Conservation (phyloP, 2,329 filamentous ascomycete species). For the Cladosporium sp. region DNA sequence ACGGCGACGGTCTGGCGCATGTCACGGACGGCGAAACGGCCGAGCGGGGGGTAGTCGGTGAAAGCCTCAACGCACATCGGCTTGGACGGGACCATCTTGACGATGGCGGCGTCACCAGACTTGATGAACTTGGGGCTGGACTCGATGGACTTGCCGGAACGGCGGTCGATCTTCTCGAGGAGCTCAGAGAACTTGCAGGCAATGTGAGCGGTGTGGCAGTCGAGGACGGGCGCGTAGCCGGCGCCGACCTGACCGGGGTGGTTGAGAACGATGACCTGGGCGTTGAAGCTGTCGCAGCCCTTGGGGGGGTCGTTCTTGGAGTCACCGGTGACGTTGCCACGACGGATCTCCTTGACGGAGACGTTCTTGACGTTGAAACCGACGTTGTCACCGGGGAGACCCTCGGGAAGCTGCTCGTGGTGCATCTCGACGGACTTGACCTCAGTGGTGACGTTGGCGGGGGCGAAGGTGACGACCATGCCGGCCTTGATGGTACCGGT, state of each 20-base stretch:
- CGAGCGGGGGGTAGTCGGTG: constrained; percentile 98
- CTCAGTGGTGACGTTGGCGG: constrained; percentile 99
- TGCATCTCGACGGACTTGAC: constrained; percentile 99
- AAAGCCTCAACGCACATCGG: constrained; percentile 99
- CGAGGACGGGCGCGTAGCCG: constrained; percentile 97
- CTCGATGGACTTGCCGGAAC: constrained; percentile 98
- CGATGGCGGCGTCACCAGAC: constrained; percentile 99
- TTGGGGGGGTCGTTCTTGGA: constrained; percentile 98
- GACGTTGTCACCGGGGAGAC: constrained; percentile 99
- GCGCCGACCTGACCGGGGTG: constrained; percentile 99
- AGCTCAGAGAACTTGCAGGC: constrained; percentile 99
- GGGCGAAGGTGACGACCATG: constrained; percentile 98
- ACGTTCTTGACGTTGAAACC: constrained; percentile 99
- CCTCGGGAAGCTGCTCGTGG: constrained; percentile 97
- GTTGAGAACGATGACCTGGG: constrained; percentile 99
- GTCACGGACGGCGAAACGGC: constrained; percentile 99
- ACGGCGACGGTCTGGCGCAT: constrained; percentile 84
- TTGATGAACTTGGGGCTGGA: constrained; percentile 98
- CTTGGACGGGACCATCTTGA: constrained; percentile 99
- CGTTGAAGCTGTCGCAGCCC: constrained; percentile 91
- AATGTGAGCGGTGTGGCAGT: constrained; percentile 99
- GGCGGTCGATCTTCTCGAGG: constrained; percentile 99
- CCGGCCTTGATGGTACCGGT: constrained; percentile 86
- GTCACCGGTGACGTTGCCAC: constrained; percentile 99
- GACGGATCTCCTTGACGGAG: constrained; percentile 99